phyloP scores from a whole-genome alignment of 2,329 filamentous ascomycete genomes.

The Penicillium expansum region DNA sequence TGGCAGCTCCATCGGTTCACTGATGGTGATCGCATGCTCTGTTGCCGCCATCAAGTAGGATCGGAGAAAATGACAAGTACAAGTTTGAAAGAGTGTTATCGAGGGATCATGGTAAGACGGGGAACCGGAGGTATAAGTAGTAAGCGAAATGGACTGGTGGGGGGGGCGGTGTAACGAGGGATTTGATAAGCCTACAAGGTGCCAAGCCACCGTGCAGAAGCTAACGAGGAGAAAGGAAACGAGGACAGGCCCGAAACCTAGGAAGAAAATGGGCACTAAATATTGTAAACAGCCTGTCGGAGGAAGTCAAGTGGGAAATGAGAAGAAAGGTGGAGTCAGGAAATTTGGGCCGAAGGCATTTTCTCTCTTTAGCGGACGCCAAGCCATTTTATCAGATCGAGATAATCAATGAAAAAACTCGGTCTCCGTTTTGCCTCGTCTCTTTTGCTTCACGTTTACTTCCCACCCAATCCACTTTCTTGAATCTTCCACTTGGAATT shows the following conservation, averaged over 20 bases:
- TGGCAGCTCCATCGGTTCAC: constrained; percentile 43
- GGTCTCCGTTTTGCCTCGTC: background rate
- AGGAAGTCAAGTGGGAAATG: background rate
- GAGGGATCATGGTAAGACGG: constrained; percentile 18
- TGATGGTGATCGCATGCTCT: constrained; percentile 38
- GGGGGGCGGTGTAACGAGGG: constrained; percentile 18
- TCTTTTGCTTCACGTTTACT: constrained; percentile 6
- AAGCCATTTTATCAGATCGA: constrained; percentile 46
- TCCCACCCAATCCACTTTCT: background rate
- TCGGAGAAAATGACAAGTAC: constrained; percentile 13
- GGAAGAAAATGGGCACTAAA: background rate
- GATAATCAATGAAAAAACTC: constrained; percentile 32
- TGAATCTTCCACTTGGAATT: background rate
- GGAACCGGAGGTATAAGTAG: constrained; percentile 2
- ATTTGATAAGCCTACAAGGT: constrained; percentile 16
- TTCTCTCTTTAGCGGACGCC: constrained; percentile 18
- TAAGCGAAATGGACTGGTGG: constrained; percentile 1
- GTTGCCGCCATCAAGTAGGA: constrained; percentile 39
- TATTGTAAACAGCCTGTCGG: background rate
- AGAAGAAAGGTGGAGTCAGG: constrained; percentile 10
- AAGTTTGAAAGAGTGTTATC: constrained; percentile 16
- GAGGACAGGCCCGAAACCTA: background rate
- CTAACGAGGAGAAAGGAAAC: background rate
- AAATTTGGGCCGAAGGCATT: constrained; percentile 8
- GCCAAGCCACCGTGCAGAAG: constrained; percentile 15